Evolutionary conservation across 306 rosid genomes (phyloP), one percentile per base, ranked within the genome.

Genomic region (Cicer cuneatum): DNA sequence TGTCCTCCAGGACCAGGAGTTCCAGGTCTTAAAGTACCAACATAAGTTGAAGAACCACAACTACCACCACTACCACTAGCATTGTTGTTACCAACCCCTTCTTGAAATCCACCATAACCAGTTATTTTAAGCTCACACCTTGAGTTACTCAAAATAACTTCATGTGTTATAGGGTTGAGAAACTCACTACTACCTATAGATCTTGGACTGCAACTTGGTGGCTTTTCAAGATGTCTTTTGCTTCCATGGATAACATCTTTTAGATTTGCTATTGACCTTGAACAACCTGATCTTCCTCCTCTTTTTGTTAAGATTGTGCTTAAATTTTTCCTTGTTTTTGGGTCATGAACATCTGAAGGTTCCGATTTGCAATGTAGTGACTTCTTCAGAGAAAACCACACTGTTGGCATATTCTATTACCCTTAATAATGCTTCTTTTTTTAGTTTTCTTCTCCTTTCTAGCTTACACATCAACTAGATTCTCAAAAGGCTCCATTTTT

Each of bases 101-200:
- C 96, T 29, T 86, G 90, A 81, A 88, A 86, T 16, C 87, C 90
- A 58, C 86, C 88, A 85, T 83, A 83, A 41, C 96, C 89, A 43
- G 94, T 83, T 77, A 93, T 90, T 79, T 90, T 93, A 38, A 93
- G 89, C 88, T 93, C 98, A 68, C 90, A 90, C 81, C 88, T 89
- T 39, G 95, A 89, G 93, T 87, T 89, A 60, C 97, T 89, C 65
- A 93, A 74, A 79, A 93, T 90, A 7, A 93, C 97, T 78, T 93
- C 96, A 74, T 93, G 98, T 37, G 97, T 88, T 80, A 90, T 86
- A 6, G 98, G 97, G 82, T 93, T 93, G 58, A 89, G 92, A 35
- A 93, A 93, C 85, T 93, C 98, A 52, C 90, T 87, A 82, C 98
- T 93, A 9, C 93, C 97, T 8, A 93, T 93, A 69, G 98, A 93